A percentile compares a stretch with the other conserved stretches of the same genome.
Evolutionary conservation across 352 stramenopile species (phyloP).

Genomic region (Globisporangium yorkense): DNA sequence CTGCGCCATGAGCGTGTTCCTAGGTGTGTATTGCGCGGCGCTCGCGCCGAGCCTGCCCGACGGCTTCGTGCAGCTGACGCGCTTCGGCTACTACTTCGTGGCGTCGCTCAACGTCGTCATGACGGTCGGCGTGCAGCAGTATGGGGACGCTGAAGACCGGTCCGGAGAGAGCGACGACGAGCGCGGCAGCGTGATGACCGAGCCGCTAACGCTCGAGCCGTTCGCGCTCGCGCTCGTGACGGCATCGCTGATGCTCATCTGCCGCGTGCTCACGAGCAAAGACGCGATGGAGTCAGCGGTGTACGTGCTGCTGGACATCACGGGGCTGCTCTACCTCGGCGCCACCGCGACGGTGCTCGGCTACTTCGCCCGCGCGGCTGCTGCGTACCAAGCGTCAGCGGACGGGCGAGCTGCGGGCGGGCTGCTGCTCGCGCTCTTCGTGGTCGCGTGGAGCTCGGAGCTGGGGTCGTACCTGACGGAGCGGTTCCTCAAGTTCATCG

Average conservation of each 20-base stretch:
- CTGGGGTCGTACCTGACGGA: constrained; percentile 46
- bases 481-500: constrained; percentile 32
- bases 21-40: constrained; percentile 26
- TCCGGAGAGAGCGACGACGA: not conserved
- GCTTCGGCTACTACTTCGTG: constrained; percentile 47
- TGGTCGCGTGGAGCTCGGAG: constrained; percentile 52
- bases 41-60: constrained; percentile 43
- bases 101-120: constrained; percentile 46
- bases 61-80: constrained; percentile 33
- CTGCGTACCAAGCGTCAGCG: constrained; percentile 6
- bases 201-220: constrained; percentile 38
- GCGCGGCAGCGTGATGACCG: not conserved
- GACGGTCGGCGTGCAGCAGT: constrained; percentile 3
- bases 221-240: constrained; percentile 43
- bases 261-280: constrained; percentile 46
- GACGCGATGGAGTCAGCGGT: constrained; percentile 56
- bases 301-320: constrained; percentile 47
- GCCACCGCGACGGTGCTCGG: constrained; percentile 36
- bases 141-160: not conserved
- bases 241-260: constrained; percentile 37
- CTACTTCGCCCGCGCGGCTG: constrained; percentile 32
- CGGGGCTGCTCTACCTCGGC: constrained; percentile 42
- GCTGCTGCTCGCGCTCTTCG: constrained; percentile 40
- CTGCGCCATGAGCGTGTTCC: constrained; percentile 28
- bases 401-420: not conserved